phyloP scores from a whole-genome alignment of 2,329 filamentous ascomycete species.

The Aspergillus ustus region DNA sequence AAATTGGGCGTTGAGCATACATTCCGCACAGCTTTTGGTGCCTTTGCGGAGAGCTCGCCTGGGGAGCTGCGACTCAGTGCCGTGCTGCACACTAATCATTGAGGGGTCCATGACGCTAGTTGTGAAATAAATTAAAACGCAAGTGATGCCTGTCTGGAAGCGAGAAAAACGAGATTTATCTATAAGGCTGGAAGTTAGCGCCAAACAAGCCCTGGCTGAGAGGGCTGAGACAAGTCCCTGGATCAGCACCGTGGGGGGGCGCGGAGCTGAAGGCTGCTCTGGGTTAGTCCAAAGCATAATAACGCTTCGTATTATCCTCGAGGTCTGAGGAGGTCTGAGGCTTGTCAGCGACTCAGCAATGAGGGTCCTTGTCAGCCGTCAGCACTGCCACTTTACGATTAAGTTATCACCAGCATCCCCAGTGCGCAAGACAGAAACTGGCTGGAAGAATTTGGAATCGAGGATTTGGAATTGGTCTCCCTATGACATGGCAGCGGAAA shows the following conservation, averaged over 20 bases:
- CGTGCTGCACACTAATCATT: background rate
- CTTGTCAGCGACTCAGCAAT: no score
- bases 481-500: no score
- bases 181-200: background rate
- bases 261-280: background rate
- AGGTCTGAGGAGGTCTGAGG: no score
- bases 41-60: background rate
- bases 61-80: background rate
- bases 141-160: background rate
- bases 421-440: no score
- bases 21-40: conserved; percentile 2
- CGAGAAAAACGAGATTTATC: background rate
- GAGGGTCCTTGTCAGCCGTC: no score
- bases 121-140: background rate
- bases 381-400: background rate
- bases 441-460: no score
- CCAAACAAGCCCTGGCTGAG: background rate
- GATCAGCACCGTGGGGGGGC: background rate
- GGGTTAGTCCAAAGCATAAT: background rate
- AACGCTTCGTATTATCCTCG: background rate
- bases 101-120: background rate
- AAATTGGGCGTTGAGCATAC: background rate
- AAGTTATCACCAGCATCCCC: no score
- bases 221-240: background rate
- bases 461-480: no score